Evolutionary conservation across 1,139 yeast species (phyloP), one percentile per base, ranked within the genome.

Genomic region (Kodamaea sp.): DNA sequence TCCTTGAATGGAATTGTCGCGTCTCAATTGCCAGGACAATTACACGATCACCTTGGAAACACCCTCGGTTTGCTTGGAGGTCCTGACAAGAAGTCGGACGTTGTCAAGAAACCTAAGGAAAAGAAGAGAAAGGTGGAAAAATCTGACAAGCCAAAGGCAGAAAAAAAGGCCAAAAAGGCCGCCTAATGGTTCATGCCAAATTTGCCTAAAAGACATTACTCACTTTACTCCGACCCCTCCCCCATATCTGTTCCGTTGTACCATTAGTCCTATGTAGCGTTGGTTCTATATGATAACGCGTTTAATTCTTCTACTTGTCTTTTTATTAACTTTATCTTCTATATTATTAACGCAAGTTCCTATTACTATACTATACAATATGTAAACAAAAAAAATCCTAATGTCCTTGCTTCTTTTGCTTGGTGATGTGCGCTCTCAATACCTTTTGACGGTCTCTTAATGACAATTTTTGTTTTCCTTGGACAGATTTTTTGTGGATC

Each of bases 401-500:
- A 53, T 65, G 68, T 36, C 92, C 90, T 70, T 82, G 83, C 78
- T 83, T 84, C 81, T 88, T 90, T 60, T 88, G 97, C 61, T 85
- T 87, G 36, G 78, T 80, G 42, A 88, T 78, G 55, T 92, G 98
- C 2, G 95, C 95, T 44, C 83, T 71, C 48, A 92, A 69, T 12
- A 84, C 81, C 63, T 80, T 85, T 61, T 89, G 97, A 61, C 89
- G 81, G 62, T 92, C 97, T 51, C 96, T 76, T 53, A 92, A 70
- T 37, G 96, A 86, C 72, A 85, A 72, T 66, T 83, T 86, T 44
- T 84, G 92, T 62, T 92, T 92, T 43, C 98, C 97, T 63, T 86
- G 95, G 28, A 92, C 97, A 34, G 87, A 81, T 52, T 80, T 78
- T 70, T 92, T 92, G 66, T 92, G 99, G 51, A 92, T 85, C 90